These are phyloP conservation scores for Talaromyces proteolyticus DNA, from an alignment of 495 filamentous ascomycete genomes.

Conservation along the genomic window DNA sequence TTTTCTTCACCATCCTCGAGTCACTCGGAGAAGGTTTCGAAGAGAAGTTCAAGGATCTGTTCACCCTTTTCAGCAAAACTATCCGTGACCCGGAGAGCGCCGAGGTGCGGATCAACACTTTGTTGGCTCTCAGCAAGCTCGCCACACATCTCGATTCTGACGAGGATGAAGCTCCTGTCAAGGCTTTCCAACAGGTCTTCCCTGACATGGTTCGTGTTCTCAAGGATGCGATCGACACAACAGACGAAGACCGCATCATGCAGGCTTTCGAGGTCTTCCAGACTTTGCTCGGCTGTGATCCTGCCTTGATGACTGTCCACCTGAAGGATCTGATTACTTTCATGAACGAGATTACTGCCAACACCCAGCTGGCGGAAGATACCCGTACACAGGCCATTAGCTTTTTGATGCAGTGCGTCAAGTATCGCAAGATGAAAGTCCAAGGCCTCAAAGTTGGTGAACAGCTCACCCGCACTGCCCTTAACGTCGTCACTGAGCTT, in stretches of 20 bases:
- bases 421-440: slow-evolving; percentile 92
- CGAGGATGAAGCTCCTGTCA: slow-evolving; percentile 66
- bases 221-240: slow-evolving; percentile 68
- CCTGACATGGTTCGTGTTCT: slow-evolving; percentile 87
- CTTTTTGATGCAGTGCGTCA: slow-evolving; percentile 88
- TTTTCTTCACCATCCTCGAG: slow-evolving; percentile 87
- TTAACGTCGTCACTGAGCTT: slow-evolving; percentile 85
- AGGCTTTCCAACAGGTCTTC: slow-evolving; percentile 67
- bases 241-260: slow-evolving; percentile 79
- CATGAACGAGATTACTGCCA: slow-evolving; percentile 82
- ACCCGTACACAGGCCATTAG: slow-evolving; percentile 82
- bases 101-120: slow-evolving; percentile 89
- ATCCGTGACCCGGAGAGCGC: slow-evolving; percentile 86
- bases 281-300: slow-evolving; percentile 85
- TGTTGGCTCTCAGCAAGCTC: slow-evolving; percentile 85
- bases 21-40: slow-evolving; percentile 71
- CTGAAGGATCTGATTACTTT: slow-evolving; percentile 89
- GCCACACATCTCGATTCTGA: slow-evolving; percentile 84
- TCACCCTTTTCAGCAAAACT: slow-evolving; percentile 78
- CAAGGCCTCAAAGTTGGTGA: slow-evolving; percentile 79
- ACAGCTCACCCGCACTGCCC: slow-evolving; percentile 75
- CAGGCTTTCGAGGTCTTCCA: slow-evolving; percentile 97
- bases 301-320: slow-evolving; percentile 73
- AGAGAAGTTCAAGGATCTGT: slow-evolving; percentile 70
- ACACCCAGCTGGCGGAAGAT: slow-evolving; percentile 72